Conservation (phyloP, 768 basidiomycete genomes). For the Boletus bicolor region DNA sequence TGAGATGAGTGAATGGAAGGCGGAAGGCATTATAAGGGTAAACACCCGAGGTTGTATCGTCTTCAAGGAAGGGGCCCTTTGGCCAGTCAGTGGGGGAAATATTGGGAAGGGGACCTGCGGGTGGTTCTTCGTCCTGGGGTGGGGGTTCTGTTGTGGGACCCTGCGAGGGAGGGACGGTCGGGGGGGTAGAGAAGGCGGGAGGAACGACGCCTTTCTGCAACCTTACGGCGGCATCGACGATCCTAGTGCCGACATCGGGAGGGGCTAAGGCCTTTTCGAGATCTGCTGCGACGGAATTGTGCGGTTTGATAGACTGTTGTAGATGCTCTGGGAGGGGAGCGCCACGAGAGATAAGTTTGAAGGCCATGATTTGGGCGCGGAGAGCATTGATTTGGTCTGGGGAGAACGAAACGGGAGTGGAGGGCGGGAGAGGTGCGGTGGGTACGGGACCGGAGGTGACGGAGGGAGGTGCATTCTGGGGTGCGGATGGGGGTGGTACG, state of each 20-base stretch:
- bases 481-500: constrained; percentile 32
- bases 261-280: constrained; percentile 64
- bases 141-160: constrained; percentile 28
- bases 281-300: constrained; percentile 57
- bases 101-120: constrained; percentile 32
- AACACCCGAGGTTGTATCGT: constrained; percentile 73
- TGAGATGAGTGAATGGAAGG: constrained; percentile 79
- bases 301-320: constrained; percentile 66
- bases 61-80: constrained; percentile 74
- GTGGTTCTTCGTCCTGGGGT: constrained; percentile 55
- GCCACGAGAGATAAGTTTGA: constrained; percentile 65
- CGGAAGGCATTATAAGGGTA: constrained; percentile 92
- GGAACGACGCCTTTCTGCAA: constrained; percentile 52
- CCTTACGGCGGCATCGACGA: constrained; percentile 76
- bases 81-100: constrained; percentile 60
- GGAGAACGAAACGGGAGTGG: constrained; percentile 78
- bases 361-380: constrained; percentile 81
- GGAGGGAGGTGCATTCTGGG: constrained; percentile 34
- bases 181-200: constrained; percentile 19
- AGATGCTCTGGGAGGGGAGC: constrained; percentile 65
- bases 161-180: constrained; percentile 23
- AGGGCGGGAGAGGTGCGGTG: constrained; percentile 50
- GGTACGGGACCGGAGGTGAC: constrained; percentile 51
- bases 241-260: constrained; percentile 54
- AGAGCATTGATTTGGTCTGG: constrained; percentile 70